Percentiles rank a stretch among this genome's conserved stretches.
Conservation (phyloP, 2,329 filamentous ascomycete genomes). For the Diaporthe aspalathi region DNA sequence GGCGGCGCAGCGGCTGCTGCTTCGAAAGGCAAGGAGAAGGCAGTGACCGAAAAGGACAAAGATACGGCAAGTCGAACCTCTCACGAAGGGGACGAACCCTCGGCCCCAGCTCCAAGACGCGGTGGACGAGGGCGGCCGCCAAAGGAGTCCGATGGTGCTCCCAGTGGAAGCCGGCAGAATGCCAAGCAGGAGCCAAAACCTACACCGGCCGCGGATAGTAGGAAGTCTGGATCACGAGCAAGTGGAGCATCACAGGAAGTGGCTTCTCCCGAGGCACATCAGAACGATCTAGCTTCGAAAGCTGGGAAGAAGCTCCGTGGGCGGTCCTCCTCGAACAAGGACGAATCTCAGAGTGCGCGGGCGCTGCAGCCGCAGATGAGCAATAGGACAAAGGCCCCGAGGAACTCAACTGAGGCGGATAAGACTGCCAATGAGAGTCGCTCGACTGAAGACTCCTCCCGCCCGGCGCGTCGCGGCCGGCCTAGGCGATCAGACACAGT, state of each 20-base stretch:
- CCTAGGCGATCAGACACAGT: slow-evolving; percentile 33
- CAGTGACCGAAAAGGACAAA: neutral
- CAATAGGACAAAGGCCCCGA: slow-evolving; percentile 16
- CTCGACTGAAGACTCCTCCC: slow-evolving; percentile 32
- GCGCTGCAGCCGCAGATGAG: slow-evolving; percentile 11
- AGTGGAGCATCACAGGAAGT: neutral
- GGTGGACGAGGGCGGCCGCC: slow-evolving; percentile 17
- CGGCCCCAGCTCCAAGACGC: slow-evolving; percentile 24
- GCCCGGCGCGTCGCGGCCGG: slow-evolving; percentile 39
- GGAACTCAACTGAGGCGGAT: neutral
- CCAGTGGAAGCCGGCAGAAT: neutral
- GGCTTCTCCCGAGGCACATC: neutral
- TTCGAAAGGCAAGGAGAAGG: neutral
- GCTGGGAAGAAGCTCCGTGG: slow-evolving; percentile 19
- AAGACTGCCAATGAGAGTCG: slow-evolving; percentile 23
- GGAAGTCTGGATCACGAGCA: neutral
- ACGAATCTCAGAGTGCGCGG: slow-evolving; percentile 2
- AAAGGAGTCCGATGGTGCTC: neutral
- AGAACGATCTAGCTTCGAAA: neutral
- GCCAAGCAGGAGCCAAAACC: neutral
- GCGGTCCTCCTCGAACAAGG: slow-evolving; percentile 4
- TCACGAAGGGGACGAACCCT: neutral
- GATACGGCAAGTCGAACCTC: slow-evolving; percentile 11
- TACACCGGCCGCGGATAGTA: neutral
- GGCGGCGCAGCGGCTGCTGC: neutral